Evolutionary conservation across 2,329 filamentous ascomycete genomes (phyloP).

Genomic region (Eutypella sp.): DNA sequence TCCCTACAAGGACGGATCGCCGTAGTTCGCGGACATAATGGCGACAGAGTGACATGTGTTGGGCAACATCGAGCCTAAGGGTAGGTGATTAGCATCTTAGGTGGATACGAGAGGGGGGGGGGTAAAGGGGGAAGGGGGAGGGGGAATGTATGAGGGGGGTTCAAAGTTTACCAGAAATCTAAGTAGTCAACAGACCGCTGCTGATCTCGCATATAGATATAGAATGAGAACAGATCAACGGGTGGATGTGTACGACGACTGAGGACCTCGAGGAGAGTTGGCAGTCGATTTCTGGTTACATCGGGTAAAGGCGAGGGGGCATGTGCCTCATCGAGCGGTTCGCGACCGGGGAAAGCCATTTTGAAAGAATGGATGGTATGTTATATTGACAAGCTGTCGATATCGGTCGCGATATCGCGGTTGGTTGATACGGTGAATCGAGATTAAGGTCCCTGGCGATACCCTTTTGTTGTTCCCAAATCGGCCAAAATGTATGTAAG

Average conservation of each 20-base stretch:
- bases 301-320: slow-evolving; percentile 54
- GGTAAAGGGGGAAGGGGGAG: slow-evolving; percentile 11
- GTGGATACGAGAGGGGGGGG: no score
- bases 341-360: slow-evolving; percentile 31
- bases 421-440: no score
- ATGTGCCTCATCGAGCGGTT: slow-evolving; percentile 20
- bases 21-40: slow-evolving; percentile 96
- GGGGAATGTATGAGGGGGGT: slow-evolving; percentile 3
- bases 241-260: slow-evolving; percentile 91
- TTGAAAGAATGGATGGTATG: slow-evolving; percentile 10
- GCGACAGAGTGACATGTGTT: slow-evolving; percentile 96
- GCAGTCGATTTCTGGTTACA: slow-evolving; percentile 72
- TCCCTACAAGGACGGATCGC: slow-evolving; percentile 86
- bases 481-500: no score
- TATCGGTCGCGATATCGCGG: no score
- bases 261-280: slow-evolving; percentile 92
- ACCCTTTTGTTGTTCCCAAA: no score
- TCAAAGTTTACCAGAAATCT: slow-evolving; percentile 78
- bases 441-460: no score
- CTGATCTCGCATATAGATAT: slow-evolving; percentile 99
- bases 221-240: slow-evolving; percentile 96
- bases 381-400: no score
- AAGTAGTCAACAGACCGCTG: slow-evolving; percentile 96
- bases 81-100: slow-evolving; percentile 18
- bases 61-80: slow-evolving; percentile 91